Conservation (phyloP, 2,329 filamentous ascomycete genomes). For the Penicillium sp. region DNA sequence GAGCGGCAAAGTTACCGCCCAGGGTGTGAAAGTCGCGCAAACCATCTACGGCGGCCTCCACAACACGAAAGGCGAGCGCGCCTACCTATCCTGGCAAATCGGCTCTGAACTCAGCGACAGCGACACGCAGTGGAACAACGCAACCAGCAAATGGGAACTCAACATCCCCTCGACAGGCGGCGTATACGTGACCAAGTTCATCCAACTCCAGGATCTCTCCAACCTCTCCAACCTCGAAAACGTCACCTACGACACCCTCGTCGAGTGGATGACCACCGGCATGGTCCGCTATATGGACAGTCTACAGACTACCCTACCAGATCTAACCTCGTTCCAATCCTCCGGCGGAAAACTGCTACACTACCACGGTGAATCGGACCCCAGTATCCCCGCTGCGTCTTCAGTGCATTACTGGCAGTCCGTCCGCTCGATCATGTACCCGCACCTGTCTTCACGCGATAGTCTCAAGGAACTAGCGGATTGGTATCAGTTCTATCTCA, state of each 20-base stretch:
- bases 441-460: conserved; percentile 38
- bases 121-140: conserved; percentile 25
- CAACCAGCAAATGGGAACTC: conserved; percentile 29
- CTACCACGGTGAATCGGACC: conserved; percentile 58
- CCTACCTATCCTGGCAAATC: conserved; percentile 39
- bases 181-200: conserved; percentile 37
- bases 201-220: conserved; percentile 29
- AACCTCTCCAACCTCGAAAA: conserved; percentile 47
- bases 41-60: conserved; percentile 42
- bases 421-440: conserved; percentile 53
- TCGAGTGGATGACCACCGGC: conserved; percentile 54
- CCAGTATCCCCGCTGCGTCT: conserved; percentile 52
- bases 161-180: conserved; percentile 36
- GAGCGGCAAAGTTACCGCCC: conserved; percentile 27
- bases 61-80: conserved; percentile 39
- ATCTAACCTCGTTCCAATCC: conserved; percentile 51
- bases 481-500: conserved; percentile 56
- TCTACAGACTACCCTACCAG: conserved; percentile 55
- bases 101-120: conserved; percentile 27
- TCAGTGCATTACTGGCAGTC: conserved; percentile 57
- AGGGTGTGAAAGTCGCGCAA: conserved; percentile 35
- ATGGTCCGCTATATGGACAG: conserved; percentile 51
- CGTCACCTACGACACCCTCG: conserved; percentile 57
- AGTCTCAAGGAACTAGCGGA: conserved; percentile 45
- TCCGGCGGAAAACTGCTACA: conserved; percentile 57